Evolutionary conservation across 805 yeast genomes (phyloP), one percentile per base, ranked within the genome.

Genomic region (Starmerella bombicola): DNA sequence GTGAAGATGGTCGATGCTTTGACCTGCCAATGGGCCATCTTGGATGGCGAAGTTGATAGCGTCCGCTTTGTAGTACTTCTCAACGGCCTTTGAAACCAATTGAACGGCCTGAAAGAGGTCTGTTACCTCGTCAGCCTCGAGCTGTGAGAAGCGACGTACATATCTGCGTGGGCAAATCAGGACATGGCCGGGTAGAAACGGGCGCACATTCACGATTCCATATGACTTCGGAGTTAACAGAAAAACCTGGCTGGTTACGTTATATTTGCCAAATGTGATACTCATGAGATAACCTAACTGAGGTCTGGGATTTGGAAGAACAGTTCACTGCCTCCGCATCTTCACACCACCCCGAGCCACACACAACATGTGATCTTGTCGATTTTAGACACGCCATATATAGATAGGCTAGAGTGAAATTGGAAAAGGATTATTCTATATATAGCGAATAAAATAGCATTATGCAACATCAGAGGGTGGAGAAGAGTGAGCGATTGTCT

Each of bases 11-110:
- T 96, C 94, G 2, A 91, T 78, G n/a, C 86, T 74, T 57, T 91
- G 98, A 3, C 98, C 98, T 1, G 96, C 88, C 37, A 84, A 84
- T 0, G 85, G 81, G 0, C 98, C 98, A 57, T 91, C 99, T 58
- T 91, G 99, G 44, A 93, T 83, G 9, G 96, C 88, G 30, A 91
- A 70, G 56, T 93, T 93, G 45, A 85, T 55, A 1, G 94, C 68
- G 51, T 86, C 93, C 2, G 95, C 93, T 26, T 76, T 68, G 58
- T 77, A 91, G 10, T 69, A 64, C 42, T 67, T 54, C 48, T 70
- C 76, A 13, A 91, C 76, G 47, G 85, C 79, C 40, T 63, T 61
- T 46, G 84, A 77, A 0, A 91, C 69, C 35, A 70, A 54, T 50
- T 82, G 95, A 8, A 91, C 64, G 0, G 94, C 74, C 19, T 60